Evolutionary conservation across 768 basidiomycete species (phyloP).

Genomic region (Chalciporus pseudorubinellus): DNA sequence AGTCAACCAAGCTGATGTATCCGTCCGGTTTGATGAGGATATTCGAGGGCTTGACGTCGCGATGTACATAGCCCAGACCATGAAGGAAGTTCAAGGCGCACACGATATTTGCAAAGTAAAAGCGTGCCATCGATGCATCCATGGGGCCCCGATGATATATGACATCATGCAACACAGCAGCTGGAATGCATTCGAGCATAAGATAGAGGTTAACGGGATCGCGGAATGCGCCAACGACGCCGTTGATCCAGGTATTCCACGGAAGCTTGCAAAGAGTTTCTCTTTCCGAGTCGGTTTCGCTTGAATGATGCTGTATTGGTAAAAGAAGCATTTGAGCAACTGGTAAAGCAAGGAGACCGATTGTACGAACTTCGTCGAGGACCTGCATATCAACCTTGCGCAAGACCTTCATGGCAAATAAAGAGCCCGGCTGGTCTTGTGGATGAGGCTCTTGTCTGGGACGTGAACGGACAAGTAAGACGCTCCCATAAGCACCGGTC

Average conservation of each 20-base stretch:
- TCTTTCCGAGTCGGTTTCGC: constrained; percentile 42
- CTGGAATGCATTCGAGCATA: constrained; percentile 49
- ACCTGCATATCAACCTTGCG: constrained; percentile 35
- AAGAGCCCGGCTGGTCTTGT: constrained; percentile 35
- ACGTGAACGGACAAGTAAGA: constrained; percentile 40
- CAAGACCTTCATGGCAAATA: constrained; percentile 48
- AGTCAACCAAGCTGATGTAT: constrained; percentile 53
- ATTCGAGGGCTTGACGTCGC: constrained; percentile 59
- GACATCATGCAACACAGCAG: constrained; percentile 40
- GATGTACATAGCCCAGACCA: constrained; percentile 43
- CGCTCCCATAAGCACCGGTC: constrained; percentile 40
- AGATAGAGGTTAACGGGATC: constrained; percentile 51
- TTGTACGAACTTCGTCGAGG: constrained; percentile 28
- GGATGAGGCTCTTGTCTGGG: constrained; percentile 27
- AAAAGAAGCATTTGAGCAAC: not conserved
- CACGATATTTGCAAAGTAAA: constrained; percentile 56
- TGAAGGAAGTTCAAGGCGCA: constrained; percentile 50
- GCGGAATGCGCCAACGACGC: constrained; percentile 43
- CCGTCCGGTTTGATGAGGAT: constrained; percentile 55
- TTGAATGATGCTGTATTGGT: constrained; percentile 21
- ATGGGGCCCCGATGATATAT: constrained; percentile 35
- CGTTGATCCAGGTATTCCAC: constrained; percentile 55
- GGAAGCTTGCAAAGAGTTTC: constrained; percentile 38
- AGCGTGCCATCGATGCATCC: constrained; percentile 34
- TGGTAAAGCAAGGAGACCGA: not conserved